Percentiles rank a stretch among this genome's conserved stretches.
phyloP scores from a whole-genome alignment of 2,329 filamentous ascomycete genomes.

The Macrophomina phaseolina region DNA sequence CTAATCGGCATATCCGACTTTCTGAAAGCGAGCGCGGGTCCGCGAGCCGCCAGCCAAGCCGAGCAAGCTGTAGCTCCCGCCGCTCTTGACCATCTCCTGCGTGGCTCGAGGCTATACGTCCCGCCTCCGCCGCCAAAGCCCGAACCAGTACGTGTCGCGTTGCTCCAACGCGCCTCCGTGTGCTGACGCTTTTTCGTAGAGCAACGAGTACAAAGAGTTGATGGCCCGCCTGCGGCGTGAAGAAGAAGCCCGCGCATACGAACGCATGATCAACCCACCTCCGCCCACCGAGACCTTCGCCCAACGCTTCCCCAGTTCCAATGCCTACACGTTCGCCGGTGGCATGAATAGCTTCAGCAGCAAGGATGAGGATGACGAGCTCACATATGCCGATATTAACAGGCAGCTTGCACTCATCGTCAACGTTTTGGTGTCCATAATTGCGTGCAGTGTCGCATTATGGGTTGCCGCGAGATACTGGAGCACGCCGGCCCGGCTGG shows the following conservation, averaged over 20 bases:
- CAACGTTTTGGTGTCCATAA: slow-evolving; percentile 86
- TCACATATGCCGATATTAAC: slow-evolving; percentile 75
- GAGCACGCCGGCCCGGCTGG: slow-evolving; percentile 72
- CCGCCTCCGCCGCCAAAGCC: slow-evolving; percentile 82
- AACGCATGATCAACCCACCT: slow-evolving; percentile 74
- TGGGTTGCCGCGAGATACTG: slow-evolving; percentile 82
- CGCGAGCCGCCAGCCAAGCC: slow-evolving; percentile 7
- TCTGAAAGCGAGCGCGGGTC: slow-evolving; percentile 47
- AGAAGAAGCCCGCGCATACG: slow-evolving; percentile 82
- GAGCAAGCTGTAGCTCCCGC: slow-evolving; percentile 34
- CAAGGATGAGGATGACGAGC: slow-evolving; percentile 62
- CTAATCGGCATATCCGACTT: slow-evolving; percentile 66
- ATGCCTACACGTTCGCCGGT: slow-evolving; percentile 60
- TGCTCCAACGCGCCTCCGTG: not conserved
- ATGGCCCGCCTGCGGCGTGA: slow-evolving; percentile 85
- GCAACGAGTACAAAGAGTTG: slow-evolving; percentile 78
- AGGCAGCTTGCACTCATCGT: slow-evolving; percentile 84
- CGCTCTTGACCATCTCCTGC: slow-evolving; percentile 71
- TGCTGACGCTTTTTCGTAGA: slow-evolving; percentile 56
- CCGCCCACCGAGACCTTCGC: slow-evolving; percentile 63
- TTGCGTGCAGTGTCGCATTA: slow-evolving; percentile 76
- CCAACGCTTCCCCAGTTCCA: slow-evolving; percentile 61
- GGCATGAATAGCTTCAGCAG: slow-evolving; percentile 30
- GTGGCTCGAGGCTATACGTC: slow-evolving; percentile 73
- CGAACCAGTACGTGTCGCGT: slow-evolving; percentile 66